Conservation (phyloP, 441 rosid species). For the Corymbia citriodora region DNA sequence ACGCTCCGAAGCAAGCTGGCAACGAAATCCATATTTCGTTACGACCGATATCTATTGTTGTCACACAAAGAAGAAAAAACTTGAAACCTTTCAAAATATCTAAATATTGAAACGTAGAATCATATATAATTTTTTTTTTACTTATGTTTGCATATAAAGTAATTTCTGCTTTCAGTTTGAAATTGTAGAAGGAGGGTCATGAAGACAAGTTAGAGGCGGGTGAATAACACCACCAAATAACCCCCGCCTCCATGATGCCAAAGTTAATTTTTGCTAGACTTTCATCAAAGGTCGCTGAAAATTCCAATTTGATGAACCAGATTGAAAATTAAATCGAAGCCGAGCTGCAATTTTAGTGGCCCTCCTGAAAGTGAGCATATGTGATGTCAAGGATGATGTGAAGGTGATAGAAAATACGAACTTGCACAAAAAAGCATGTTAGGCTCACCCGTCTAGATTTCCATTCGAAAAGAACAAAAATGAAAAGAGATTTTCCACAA, state of each 20-base stretch:
- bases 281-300: not conserved
- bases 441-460: not conserved
- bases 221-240: not conserved
- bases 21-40: not conserved
- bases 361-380: not conserved
- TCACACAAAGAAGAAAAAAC: not conserved
- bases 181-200: not conserved
- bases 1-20: not conserved
- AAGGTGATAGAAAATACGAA: not conserved
- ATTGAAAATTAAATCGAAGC: not conserved
- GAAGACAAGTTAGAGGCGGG: not conserved
- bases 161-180: not conserved
- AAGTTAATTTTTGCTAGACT: not conserved
- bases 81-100: not conserved
- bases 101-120: not conserved
- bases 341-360: not conserved
- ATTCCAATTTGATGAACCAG: not conserved
- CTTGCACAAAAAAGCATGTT: not conserved
- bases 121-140: not conserved
- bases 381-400: not conserved
- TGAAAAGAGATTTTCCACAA: not conserved
- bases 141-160: not conserved
- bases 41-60: not conserved
- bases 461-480: not conserved
- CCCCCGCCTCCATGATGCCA: not conserved